Evolutionary conservation across 2,329 filamentous ascomycete genomes (phyloP), one percentile per base, ranked within the genome.

Genomic region (Ophiostoma novo-ulmi): DNA sequence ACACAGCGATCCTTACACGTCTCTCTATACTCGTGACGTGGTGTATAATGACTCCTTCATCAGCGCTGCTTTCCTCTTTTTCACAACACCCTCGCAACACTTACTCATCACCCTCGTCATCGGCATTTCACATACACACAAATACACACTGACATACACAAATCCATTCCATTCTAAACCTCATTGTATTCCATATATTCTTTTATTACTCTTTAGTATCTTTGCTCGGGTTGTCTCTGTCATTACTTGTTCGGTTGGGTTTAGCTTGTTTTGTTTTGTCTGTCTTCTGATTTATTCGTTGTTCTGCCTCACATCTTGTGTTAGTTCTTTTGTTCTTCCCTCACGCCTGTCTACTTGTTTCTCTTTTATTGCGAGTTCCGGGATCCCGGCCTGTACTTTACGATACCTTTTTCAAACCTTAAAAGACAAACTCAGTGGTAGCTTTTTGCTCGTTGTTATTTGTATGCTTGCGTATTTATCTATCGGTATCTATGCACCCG

Each of bases 191-290:
- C 63, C 36, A 36, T 58, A 63, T 70, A 67, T 61, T 48, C 44
- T 70, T 67, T 52, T 68, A 63, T 26, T 69, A 58, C 52, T 52
- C 55, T 70, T 58, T 68, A 64, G 63, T 71, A 55, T 70, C 58
- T 63, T 8, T 63, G 22, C 58, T 63, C 26, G 58, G 58, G 58
- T 63, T 63, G 22, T 17, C 58, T 63, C 11, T 63, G 11, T 35
- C 58, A 35, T 58, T 26, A 58, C n/a, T 58, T 35, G 26, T 63
- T 63, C 58, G 58, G 58, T 35, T 36, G 58, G 58, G 58, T 36
- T 14, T 63, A 63, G 58, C 58, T 63, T 63, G 22, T 63, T 22
- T 61, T 36, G 5, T 69, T 52, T n/a, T 39, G 35, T 35, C 31
- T 65, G 13, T 61, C 31, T 22, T 61, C n/a, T 61, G 26, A 61